Conservation (phyloP, 352 stramenopile genomes). For the Pelagophyceae sp. region DNA sequence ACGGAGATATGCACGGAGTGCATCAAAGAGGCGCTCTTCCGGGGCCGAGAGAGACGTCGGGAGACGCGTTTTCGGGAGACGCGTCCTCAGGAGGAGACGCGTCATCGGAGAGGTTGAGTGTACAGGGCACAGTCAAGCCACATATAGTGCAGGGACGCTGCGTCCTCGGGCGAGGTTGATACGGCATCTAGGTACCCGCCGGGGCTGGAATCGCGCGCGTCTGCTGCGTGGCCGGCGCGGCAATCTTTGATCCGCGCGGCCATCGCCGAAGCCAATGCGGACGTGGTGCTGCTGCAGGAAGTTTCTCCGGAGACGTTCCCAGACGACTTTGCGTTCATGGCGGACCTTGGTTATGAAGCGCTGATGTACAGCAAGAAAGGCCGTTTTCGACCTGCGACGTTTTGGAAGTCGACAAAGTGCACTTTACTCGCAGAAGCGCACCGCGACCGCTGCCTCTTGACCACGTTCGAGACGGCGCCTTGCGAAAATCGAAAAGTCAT, state of each 20-base stretch:
- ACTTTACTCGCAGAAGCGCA: constrained; percentile 39
- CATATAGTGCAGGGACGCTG: too few relatives aligned
- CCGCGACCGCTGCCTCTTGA: constrained; percentile 52
- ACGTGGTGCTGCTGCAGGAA: constrained; percentile 61
- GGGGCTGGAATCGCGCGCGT: neutral
- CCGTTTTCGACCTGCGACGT: constrained; percentile 58
- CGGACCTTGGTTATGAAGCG: constrained; percentile 51
- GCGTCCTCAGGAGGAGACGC: too few relatives aligned
- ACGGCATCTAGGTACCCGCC: too few relatives aligned
- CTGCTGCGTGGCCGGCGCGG: constrained; percentile 48
- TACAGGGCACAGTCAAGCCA: too few relatives aligned
- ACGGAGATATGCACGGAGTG: too few relatives aligned
- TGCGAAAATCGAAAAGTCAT: constrained; percentile 15
- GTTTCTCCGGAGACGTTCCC: constrained; percentile 54
- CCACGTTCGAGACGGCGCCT: constrained; percentile 37
- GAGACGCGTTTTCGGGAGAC: too few relatives aligned
- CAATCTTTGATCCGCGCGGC: constrained; percentile 44
- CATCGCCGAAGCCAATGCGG: constrained; percentile 44
- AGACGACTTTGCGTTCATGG: constrained; percentile 61
- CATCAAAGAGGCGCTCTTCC: too few relatives aligned
- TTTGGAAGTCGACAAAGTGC: constrained; percentile 52
- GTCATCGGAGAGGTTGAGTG: too few relatives aligned
- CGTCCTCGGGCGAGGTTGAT: too few relatives aligned
- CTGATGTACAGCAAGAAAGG: constrained; percentile 51
- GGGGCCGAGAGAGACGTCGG: too few relatives aligned